Conservation (phyloP, 805 yeast species). For the Ogataea paradorogensis region DNA sequence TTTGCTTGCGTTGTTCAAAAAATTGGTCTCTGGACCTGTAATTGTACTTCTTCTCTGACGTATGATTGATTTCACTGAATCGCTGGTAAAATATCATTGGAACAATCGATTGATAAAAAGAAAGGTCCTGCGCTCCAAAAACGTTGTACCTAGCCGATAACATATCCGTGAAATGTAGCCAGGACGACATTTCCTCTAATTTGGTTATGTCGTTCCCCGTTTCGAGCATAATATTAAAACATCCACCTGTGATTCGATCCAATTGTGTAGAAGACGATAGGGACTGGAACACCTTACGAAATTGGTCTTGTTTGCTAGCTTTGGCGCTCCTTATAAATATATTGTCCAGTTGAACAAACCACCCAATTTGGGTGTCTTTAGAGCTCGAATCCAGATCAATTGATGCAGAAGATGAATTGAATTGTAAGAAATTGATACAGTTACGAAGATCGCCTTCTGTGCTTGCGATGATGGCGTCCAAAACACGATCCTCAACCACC, state of each 20-base stretch:
- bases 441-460: slow-evolving; percentile 85
- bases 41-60: slow-evolving; percentile 17
- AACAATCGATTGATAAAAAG: slow-evolving; percentile 49
- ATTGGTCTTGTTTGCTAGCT: slow-evolving; percentile 44
- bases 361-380: slow-evolving; percentile 62
- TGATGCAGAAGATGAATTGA: slow-evolving; percentile 33
- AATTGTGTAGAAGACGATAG: slow-evolving; percentile 46
- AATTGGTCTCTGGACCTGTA: slow-evolving; percentile 37
- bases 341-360: slow-evolving; percentile 63
- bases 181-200: slow-evolving; percentile 64
- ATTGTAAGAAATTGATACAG: slow-evolving; percentile 80
- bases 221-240: slow-evolving; percentile 63
- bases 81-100: slow-evolving; percentile 60
- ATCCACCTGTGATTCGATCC: slow-evolving; percentile 69
- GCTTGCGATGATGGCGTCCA: slow-evolving; percentile 64
- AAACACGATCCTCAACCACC: slow-evolving; percentile 42
- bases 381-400: slow-evolving; percentile 24
- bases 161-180: slow-evolving; percentile 73
- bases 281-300: slow-evolving; percentile 43
- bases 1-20: slow-evolving; percentile 36
- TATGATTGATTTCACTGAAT: slow-evolving; percentile 57
- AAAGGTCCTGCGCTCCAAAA: slow-evolving; percentile 36
- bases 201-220: slow-evolving; percentile 61
- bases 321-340: slow-evolving; percentile 56
- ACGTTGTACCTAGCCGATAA: slow-evolving; percentile 47